These are phyloP conservation scores for Heliosperma pusillum DNA, from an alignment of 148 eudicot genomes.

Conservation along the genomic window DNA sequence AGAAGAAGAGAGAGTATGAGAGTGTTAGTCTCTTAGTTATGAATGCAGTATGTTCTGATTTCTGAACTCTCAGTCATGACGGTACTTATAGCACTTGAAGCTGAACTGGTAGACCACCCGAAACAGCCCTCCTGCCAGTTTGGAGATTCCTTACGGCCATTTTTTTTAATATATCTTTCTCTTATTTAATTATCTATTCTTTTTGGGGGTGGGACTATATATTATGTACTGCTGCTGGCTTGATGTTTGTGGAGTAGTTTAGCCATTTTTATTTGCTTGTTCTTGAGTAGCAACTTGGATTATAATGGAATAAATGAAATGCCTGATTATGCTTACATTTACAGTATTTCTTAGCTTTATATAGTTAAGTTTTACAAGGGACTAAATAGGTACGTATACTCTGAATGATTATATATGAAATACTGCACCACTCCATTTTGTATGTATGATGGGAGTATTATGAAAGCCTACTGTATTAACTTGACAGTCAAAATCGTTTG, in stretches of 20 bases:
- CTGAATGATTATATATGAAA: not conserved
- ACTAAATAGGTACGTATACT: not conserved
- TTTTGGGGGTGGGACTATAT: not conserved
- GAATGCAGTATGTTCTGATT: constrained; percentile 17
- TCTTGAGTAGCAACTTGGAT: not conserved
- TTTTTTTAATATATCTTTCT: not conserved
- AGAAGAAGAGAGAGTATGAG: constrained; percentile 1
- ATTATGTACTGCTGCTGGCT: constrained; percentile 3
- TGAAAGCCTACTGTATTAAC: not conserved
- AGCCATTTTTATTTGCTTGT: not conserved
- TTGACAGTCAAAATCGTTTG: not conserved
- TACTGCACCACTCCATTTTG: not conserved
- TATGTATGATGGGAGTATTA: not conserved
- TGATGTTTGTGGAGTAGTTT: constrained; percentile 6
- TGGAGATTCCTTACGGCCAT: constrained; percentile 29
- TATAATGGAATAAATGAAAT: not conserved
- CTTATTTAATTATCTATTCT: not conserved
- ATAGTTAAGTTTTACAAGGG: not conserved
- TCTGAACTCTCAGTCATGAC: constrained; percentile 12
- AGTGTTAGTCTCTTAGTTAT: constrained; percentile 11
- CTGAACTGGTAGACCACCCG: constrained; percentile 9
- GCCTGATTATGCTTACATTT: not conserved
- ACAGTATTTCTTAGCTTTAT: not conserved
- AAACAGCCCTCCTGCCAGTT: constrained; percentile 5
- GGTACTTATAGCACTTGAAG: constrained; percentile 37